Evolutionary conservation across 257 asterid species (phyloP).

Genomic region (Buddleja alternifolia): DNA sequence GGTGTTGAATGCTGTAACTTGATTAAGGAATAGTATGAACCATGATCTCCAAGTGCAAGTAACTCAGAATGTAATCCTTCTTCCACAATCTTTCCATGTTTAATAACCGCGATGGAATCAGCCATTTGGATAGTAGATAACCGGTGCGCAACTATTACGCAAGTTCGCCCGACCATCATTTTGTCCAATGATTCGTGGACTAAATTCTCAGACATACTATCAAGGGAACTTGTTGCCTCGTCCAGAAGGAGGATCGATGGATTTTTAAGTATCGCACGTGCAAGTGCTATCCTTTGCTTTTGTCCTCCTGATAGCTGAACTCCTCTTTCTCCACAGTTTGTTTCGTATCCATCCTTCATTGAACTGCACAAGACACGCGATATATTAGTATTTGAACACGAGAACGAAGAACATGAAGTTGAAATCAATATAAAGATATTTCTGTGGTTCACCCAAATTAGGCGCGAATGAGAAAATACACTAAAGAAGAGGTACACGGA

Average conservation of each 20-base stretch:
- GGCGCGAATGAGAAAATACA: too few species aligned
- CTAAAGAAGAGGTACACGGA: too few species aligned
- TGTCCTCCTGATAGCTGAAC: slow-evolving; percentile 65
- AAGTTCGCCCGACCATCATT: slow-evolving; percentile 57
- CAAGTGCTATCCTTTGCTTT: slow-evolving; percentile 60
- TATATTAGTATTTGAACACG: too few species aligned
- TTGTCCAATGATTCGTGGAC: slow-evolving; percentile 62
- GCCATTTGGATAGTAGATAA: slow-evolving; percentile 56
- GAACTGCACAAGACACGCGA: too few species aligned
- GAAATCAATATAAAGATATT: not conserved
- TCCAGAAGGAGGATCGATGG: slow-evolving; percentile 54
- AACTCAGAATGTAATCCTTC: slow-evolving; percentile 49
- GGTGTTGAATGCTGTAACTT: slow-evolving; percentile 41
- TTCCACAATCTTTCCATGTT: slow-evolving; percentile 51
- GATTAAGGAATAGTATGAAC: slow-evolving; percentile 46
- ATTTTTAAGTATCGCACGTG: slow-evolving; percentile 52
- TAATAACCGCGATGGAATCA: slow-evolving; percentile 42
- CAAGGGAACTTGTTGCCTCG: slow-evolving; percentile 62
- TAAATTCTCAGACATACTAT: slow-evolving; percentile 45
- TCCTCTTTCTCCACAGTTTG: slow-evolving; percentile 59
- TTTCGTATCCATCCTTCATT: slow-evolving; percentile 56
- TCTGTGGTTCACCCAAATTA: too few species aligned
- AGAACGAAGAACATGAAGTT: too few species aligned
- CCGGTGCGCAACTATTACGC: slow-evolving; percentile 55
- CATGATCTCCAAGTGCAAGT: slow-evolving; percentile 42